phyloP scores from a whole-genome alignment of 345 rosid species.

The Garcia nutans region DNA sequence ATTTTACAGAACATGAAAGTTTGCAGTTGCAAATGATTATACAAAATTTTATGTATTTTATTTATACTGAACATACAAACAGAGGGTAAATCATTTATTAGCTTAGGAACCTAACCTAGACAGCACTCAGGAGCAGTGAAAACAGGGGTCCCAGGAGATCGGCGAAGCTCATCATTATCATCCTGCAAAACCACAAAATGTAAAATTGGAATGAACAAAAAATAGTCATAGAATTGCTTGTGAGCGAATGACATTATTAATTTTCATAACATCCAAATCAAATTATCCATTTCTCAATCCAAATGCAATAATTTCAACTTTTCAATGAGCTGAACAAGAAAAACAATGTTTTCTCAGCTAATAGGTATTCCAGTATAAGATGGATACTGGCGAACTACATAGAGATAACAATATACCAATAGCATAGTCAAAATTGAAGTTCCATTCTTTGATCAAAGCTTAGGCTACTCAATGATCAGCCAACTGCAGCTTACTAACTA shows the following conservation, averaged over 20 bases:
- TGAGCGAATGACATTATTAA: neutral
- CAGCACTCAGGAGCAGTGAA: constrained; percentile 99
- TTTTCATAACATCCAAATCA: neutral
- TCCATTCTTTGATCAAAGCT: neutral
- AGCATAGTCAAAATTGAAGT: neutral
- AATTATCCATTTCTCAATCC: neutral
- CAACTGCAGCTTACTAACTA: neutral
- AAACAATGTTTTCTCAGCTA: neutral
- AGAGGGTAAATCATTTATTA: neutral
- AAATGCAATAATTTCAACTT: neutral
- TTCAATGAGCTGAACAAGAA: neutral
- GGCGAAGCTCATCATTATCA: constrained; percentile 90
- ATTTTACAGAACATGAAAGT: no score
- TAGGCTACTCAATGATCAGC: neutral
- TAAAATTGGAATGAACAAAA: neutral
- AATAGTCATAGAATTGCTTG: neutral
- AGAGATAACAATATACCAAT: no score
- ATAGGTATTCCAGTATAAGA: neutral
- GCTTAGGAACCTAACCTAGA: constrained; percentile 50
- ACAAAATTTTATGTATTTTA: no score
- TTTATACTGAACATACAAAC: no score
- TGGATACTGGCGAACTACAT: neutral
- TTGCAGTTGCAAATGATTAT: no score
- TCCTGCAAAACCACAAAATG: constrained; percentile 47
- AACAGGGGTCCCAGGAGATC: constrained; percentile 99